A percentile compares a stretch with the other conserved stretches of the same genome.
phyloP scores from a whole-genome alignment of 164 flowering plant genomes.

The Dillenia suffruticosa region DNA sequence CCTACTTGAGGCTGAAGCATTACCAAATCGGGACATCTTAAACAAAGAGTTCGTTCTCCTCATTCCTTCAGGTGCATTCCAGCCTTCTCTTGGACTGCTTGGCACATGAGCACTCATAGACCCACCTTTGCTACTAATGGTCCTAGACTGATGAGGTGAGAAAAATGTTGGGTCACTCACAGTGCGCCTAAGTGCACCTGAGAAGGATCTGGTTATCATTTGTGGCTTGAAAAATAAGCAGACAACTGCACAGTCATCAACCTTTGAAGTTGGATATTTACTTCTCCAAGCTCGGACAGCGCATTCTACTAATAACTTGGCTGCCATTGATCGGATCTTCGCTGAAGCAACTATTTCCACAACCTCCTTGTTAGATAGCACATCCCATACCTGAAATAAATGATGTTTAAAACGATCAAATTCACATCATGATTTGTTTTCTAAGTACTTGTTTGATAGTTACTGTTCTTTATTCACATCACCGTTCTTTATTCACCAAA shows the following conservation, averaged over 20 bases:
- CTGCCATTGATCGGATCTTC: slow-evolving; percentile 49
- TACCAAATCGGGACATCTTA: slow-evolving; percentile 24
- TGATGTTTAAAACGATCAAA: no score
- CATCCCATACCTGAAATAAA: slow-evolving; percentile 74
- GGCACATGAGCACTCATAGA: slow-evolving; percentile 8
- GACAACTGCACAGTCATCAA: slow-evolving; percentile 73
- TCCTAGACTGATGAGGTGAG: not conserved
- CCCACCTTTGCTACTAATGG: slow-evolving; percentile 1
- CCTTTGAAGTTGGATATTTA: slow-evolving; percentile 53
- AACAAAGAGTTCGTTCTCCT: slow-evolving; percentile 23
- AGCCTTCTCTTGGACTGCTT: slow-evolving; percentile 12
- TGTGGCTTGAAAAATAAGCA: slow-evolving; percentile 53
- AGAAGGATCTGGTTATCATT: slow-evolving; percentile 12
- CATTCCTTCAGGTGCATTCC: slow-evolving; percentile 28
- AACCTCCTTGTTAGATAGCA: slow-evolving; percentile 64
- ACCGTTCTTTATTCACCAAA: no score
- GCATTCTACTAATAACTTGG: slow-evolving; percentile 38
- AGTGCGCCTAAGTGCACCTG: slow-evolving; percentile 6
- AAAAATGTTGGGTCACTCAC: not conserved
- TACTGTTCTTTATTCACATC: not conserved
- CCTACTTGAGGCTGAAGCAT: not conserved
- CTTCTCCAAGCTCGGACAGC: slow-evolving; percentile 67
- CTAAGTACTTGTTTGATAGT: no score
- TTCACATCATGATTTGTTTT: no score
- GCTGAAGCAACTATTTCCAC: slow-evolving; percentile 59